A percentile compares a stretch with the other conserved stretches of the same genome.
Evolutionary conservation across 306 rosid genomes (phyloP).

Genomic region (Lathyrus aphaca): DNA sequence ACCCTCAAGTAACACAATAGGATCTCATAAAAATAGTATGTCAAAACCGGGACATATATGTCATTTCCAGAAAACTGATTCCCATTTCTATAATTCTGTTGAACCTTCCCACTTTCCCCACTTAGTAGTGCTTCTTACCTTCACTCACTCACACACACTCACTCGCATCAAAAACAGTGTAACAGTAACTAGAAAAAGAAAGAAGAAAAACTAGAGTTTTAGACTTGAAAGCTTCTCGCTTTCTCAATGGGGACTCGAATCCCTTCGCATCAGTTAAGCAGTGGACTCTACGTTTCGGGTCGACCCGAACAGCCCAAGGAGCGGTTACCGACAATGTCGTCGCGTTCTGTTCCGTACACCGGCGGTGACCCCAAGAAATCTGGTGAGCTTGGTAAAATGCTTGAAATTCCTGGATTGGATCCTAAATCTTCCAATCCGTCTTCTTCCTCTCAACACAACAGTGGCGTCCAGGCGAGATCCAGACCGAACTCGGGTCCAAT

Average conservation of each 20-base stretch:
- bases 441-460: conserved; percentile 71
- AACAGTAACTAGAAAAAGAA: neutral
- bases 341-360: conserved; percentile 87
- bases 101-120: neutral
- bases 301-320: conserved; percentile 83
- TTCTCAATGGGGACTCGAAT: conserved; percentile 72
- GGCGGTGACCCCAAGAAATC: conserved; percentile 97
- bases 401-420: conserved; percentile 64
- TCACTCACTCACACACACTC: neutral
- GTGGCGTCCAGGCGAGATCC: conserved; percentile 84
- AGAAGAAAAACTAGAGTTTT: neutral
- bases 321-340: conserved; percentile 83
- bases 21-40: neutral
- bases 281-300: conserved; percentile 92
- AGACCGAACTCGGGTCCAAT: conserved; percentile 74
- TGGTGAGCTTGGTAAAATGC: conserved; percentile 91
- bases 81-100: neutral
- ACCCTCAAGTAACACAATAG: neutral
- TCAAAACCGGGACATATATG: neutral
- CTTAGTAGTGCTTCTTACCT: neutral
- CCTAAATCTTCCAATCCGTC: conserved; percentile 59
- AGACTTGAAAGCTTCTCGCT: conserved; percentile 27
- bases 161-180: no score
- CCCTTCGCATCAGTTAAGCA: conserved; percentile 90
- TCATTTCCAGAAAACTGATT: neutral